Conservation (phyloP, 163 green algal species). For the Trebouxia gelatinosa region DNA sequence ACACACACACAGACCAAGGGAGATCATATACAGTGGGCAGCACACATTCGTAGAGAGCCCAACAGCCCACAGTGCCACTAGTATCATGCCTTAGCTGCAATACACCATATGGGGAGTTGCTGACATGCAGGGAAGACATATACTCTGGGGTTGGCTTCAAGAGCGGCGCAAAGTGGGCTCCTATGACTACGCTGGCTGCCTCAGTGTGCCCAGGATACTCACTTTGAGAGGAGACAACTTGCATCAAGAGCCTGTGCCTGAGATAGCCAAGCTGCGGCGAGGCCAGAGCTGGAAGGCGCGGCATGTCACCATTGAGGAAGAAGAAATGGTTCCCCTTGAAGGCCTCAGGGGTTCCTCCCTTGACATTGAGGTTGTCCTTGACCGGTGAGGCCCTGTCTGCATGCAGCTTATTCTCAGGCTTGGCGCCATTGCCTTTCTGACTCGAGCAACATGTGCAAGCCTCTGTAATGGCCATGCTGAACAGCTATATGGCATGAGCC, state of each 20-base stretch:
- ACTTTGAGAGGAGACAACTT: constrained; percentile 40
- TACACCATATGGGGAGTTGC: too few species aligned
- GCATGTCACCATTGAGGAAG: constrained; percentile 36
- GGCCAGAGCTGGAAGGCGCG: constrained; percentile 36
- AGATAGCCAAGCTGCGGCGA: constrained; percentile 37
- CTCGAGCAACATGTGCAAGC: too few species aligned
- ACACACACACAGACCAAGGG: too few species aligned
- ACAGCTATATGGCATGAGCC: too few species aligned
- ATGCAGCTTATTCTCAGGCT: not conserved
- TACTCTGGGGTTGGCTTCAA: constrained; percentile 87
- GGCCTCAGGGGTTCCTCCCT: constrained; percentile 41
- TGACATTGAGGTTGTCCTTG: constrained; percentile 60
- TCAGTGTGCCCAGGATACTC: constrained; percentile 74
- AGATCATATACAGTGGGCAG: too few species aligned
- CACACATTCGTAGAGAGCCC: too few species aligned
- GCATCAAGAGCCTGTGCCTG: constrained; percentile 44
- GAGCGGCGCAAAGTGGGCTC: constrained; percentile 70
- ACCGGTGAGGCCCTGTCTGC: constrained; percentile 34
- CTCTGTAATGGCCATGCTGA: not conserved
- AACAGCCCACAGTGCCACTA: too few species aligned
- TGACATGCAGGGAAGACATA: constrained; percentile 50
- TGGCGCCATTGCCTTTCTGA: not conserved
- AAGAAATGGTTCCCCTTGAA: constrained; percentile 42
- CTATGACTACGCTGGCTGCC: constrained; percentile 80
- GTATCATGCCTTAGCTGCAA: too few species aligned